Evolutionary conservation across 164 flowering plant species (phyloP).

Genomic region (Vitis amurensis): DNA sequence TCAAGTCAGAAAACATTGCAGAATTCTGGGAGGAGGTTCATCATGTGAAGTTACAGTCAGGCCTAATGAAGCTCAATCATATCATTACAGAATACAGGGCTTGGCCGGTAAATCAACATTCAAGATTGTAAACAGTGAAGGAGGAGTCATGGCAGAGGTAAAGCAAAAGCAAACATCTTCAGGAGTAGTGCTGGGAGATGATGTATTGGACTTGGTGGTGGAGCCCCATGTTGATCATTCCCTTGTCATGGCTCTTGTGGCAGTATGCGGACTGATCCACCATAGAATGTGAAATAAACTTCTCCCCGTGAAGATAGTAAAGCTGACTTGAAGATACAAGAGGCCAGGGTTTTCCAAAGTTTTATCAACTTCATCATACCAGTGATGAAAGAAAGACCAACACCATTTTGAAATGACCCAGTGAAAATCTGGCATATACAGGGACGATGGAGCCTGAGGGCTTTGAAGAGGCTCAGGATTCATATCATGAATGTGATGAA

Average conservation of each 20-base stretch:
- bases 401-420: no score
- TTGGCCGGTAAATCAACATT: slow-evolving; percentile 23
- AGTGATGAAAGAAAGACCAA: no score
- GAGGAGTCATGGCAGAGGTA: slow-evolving; percentile 51
- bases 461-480: no score
- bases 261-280: slow-evolving; percentile 36
- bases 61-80: slow-evolving; percentile 1
- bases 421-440: no score
- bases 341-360: no score
- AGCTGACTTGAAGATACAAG: no score
- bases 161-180: slow-evolving; percentile 42
- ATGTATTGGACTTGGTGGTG: slow-evolving; percentile 56
- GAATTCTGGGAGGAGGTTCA: slow-evolving; percentile 7
- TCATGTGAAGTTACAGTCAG: slow-evolving; percentile 17
- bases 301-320: no score
- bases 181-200: slow-evolving; percentile 58
- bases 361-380: no score
- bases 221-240: slow-evolving; percentile 49
- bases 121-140: slow-evolving; percentile 24
- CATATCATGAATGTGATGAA: no score
- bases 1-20: slow-evolving; percentile 10
- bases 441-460: no score
- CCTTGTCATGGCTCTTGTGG: slow-evolving; percentile 45
- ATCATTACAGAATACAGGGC: slow-evolving; percentile 9
- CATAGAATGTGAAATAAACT: background rate